These are phyloP conservation scores for Papiliotrema terrestris DNA, from an alignment of 1,284 basidiomycete genomes.

Conservation along the genomic window DNA sequence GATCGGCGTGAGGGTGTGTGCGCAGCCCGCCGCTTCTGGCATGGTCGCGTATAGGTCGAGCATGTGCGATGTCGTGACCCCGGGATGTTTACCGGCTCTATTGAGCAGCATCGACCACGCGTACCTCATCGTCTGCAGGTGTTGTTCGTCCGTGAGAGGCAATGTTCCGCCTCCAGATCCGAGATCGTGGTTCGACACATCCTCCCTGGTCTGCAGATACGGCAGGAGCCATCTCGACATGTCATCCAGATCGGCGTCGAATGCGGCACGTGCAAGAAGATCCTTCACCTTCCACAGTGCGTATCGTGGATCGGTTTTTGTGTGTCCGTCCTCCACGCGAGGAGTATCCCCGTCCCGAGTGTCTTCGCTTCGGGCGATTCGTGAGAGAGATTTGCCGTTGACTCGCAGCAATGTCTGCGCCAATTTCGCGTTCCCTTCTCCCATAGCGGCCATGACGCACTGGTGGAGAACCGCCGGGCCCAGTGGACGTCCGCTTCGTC, in stretches of 20 bases:
- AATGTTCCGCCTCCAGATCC: too few relatives aligned
- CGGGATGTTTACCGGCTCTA: neutral
- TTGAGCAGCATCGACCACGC: slow-evolving; percentile 4
- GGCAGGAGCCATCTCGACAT: too few relatives aligned
- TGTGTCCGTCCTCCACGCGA: too few relatives aligned
- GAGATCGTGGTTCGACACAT: neutral
- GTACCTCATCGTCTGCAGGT: neutral
- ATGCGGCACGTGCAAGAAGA: too few relatives aligned
- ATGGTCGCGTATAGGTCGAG: neutral
- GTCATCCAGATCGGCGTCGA: too few relatives aligned
- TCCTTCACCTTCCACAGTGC: too few relatives aligned
- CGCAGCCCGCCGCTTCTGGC: neutral
- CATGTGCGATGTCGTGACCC: neutral
- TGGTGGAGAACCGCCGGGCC: neutral
- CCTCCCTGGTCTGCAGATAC: too few relatives aligned
- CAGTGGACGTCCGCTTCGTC: neutral
- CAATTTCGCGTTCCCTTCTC: neutral
- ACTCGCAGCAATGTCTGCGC: neutral
- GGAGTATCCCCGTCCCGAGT: too few relatives aligned
- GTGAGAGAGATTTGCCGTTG: too few relatives aligned
- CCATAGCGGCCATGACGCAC: neutral
- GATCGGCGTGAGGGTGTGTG: slow-evolving; percentile 1
- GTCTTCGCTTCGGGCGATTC: too few relatives aligned
- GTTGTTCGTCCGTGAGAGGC: too few relatives aligned
- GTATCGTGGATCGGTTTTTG: too few relatives aligned